Percentiles rank a stretch among this genome's conserved stretches.
Evolutionary conservation across 2,329 filamentous ascomycete species (phyloP).

Genomic region (Coniochaeta prunicola): DNA sequence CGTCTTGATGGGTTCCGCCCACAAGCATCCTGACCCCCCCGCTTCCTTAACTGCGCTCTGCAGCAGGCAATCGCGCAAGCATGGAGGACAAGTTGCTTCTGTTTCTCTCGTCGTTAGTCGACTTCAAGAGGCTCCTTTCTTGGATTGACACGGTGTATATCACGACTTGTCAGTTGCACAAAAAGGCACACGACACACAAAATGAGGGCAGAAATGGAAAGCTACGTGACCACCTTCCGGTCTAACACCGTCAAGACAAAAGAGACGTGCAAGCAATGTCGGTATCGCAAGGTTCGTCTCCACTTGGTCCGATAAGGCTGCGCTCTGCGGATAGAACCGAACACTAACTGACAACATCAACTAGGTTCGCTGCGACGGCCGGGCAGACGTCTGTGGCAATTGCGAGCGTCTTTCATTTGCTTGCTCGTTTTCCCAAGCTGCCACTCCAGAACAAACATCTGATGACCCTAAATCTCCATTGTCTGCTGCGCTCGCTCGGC

Average conservation of each 20-base stretch:
- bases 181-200: not conserved
- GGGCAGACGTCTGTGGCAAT: constrained; percentile 21
- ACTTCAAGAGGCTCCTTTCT: not conserved
- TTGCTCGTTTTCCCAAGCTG: constrained; percentile 23
- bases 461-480: constrained; percentile 17
- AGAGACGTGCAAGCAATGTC: constrained; percentile 17
- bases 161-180: not conserved
- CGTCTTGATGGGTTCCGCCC: not conserved
- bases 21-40: not conserved
- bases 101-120: not conserved
- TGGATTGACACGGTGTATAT: not conserved
- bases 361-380: constrained; percentile 22
- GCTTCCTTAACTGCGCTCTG: not conserved
- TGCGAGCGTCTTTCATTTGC: constrained; percentile 24
- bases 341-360: not conserved
- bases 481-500: constrained; percentile 14
- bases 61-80: not conserved
- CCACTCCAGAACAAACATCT: constrained; percentile 12
- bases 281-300: constrained; percentile 11
- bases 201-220: not conserved
- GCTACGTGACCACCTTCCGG: constrained; percentile 11
- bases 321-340: not conserved
- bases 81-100: constrained; percentile 1
- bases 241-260: constrained; percentile 7
- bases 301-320: not conserved